A percentile compares a stretch with the other conserved stretches of the same genome.
phyloP scores from a whole-genome alignment of 805 yeast genomes.

The Kurtzmaniella cleridarum region DNA sequence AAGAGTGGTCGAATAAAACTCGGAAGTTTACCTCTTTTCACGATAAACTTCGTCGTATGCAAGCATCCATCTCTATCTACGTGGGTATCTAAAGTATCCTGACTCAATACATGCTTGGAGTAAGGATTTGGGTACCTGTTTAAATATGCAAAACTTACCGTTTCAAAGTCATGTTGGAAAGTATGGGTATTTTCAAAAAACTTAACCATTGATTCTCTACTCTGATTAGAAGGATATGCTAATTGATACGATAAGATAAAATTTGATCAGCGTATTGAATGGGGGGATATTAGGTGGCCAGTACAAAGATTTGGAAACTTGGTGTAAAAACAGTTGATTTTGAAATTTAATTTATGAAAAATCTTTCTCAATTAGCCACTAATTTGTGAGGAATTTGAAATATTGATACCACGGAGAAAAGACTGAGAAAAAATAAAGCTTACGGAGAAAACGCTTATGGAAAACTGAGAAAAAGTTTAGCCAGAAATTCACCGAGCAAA shows the following conservation, averaged over 20 bases:
- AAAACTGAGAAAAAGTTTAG: no score
- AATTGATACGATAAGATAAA: neutral
- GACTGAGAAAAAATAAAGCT: no score
- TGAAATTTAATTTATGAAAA: no score
- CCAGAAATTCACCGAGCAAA: no score
- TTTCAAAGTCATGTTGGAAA: slow-evolving; percentile 50
- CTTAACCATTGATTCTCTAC: slow-evolving; percentile 25
- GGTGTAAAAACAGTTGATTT: no score
- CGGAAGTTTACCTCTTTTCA: slow-evolving; percentile 78
- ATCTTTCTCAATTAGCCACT: no score
- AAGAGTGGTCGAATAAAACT: slow-evolving; percentile 70
- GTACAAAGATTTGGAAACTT: no score
- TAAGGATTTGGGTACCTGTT: slow-evolving; percentile 64
- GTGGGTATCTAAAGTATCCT: slow-evolving; percentile 63
- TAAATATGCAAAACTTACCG: slow-evolving; percentile 73
- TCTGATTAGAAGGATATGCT: no score
- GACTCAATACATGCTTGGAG: slow-evolving; percentile 77
- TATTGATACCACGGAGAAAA: no score
- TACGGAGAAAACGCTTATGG: no score
- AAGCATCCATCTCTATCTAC: slow-evolving; percentile 62
- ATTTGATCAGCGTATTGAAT: neutral
- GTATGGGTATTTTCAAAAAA: slow-evolving; percentile 25
- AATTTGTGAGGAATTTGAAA: no score
- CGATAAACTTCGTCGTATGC: slow-evolving; percentile 66
- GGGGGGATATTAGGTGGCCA: neutral